A percentile compares a stretch with the other conserved stretches of the same genome.
phyloP scores from a whole-genome alignment of 148 eudicot genomes.

The Rhododendron kiyosumense region DNA sequence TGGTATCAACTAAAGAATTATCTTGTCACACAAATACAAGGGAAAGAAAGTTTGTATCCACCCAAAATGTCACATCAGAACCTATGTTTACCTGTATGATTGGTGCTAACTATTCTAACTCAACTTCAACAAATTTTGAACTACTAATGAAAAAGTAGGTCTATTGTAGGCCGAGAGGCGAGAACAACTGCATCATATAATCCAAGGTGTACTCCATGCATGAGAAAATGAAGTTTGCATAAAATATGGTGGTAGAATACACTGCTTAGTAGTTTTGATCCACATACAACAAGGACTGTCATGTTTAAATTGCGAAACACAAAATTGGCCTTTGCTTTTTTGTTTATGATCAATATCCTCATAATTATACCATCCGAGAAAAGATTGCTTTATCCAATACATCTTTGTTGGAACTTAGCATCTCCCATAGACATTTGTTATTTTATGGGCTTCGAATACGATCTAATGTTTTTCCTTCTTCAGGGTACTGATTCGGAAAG shows the following conservation, averaged over 20 bases:
- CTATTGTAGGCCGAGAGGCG: background rate
- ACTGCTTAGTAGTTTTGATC: background rate
- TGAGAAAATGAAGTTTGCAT: background rate
- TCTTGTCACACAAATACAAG: background rate
- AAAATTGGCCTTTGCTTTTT: background rate
- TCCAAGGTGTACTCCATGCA: background rate
- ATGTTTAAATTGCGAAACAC: background rate
- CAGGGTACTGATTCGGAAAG: slow-evolving; percentile 46
- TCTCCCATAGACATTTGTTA: background rate
- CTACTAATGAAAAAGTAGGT: background rate
- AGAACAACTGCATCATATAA: background rate
- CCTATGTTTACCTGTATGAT: background rate
- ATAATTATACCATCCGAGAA: background rate
- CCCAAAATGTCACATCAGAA: background rate
- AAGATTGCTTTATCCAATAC: background rate
- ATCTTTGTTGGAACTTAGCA: background rate
- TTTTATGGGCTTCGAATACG: background rate
- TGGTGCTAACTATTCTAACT: background rate
- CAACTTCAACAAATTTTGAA: background rate
- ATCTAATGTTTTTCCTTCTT: slow-evolving; percentile 18
- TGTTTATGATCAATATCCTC: background rate
- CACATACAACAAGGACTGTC: background rate
- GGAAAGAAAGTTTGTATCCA: background rate
- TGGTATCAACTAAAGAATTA: background rate
- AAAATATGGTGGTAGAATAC: background rate